Percentiles rank a stretch among this genome's conserved stretches.
Evolutionary conservation across 345 rosid species (phyloP).

Genomic region (Arabidopsis arenosa): DNA sequence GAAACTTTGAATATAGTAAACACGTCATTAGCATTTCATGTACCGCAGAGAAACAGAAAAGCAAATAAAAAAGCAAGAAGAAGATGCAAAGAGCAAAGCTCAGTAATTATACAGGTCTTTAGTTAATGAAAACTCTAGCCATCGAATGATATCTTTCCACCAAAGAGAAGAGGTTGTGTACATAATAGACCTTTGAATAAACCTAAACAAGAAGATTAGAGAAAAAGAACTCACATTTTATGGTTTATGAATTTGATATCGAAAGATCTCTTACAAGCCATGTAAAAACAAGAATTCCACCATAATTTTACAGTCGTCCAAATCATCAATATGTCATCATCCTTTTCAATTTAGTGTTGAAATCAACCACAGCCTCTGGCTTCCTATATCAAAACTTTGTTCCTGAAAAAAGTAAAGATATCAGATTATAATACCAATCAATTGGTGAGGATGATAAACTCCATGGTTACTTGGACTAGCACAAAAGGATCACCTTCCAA

Average conservation of each 20-base stretch:
- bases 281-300: conserved; percentile 31
- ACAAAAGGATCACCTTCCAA: conserved; percentile 30
- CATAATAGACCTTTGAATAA: conserved; percentile 16
- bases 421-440: background rate
- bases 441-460: conserved; percentile 1
- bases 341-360: conserved; percentile 31
- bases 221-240: conserved; percentile 19
- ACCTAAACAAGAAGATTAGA: conserved; percentile 11
- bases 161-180: conserved; percentile 20
- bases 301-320: conserved; percentile 32
- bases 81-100: background rate
- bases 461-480: conserved; percentile 29
- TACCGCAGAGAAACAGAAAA: background rate
- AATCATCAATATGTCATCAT: conserved; percentile 35
- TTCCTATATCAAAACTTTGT: conserved; percentile 85
- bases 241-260: conserved; percentile 28
- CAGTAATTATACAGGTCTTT: background rate
- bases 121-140: background rate
- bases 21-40: background rate
- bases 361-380: conserved; percentile 30
- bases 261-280: conserved; percentile 26
- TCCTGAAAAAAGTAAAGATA: conserved; percentile 56
- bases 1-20: background rate
- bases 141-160: conserved; percentile 10
- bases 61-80: background rate